Percentiles rank a stretch among this genome's conserved stretches.
phyloP scores from a whole-genome alignment of 23 red algal species.

The Gracilariopsis chorda region DNA sequence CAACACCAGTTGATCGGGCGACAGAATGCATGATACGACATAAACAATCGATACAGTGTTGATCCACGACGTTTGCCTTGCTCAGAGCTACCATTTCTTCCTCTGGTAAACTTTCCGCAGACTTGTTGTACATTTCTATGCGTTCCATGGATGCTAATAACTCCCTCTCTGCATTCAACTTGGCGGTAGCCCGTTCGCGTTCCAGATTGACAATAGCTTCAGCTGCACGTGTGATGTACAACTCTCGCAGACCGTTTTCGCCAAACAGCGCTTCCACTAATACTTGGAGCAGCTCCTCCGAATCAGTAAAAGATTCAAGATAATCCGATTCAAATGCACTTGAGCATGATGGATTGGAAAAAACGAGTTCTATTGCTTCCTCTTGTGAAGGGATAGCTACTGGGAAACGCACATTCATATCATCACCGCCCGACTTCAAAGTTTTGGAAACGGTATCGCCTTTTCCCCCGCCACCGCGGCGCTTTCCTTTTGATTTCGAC shows the following conservation, averaged over 20 bases:
- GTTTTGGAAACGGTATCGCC: neutral
- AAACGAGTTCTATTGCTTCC: slow-evolving; percentile 14
- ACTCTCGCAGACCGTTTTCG: neutral
- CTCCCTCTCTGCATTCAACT: slow-evolving; percentile 32
- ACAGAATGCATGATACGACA: slow-evolving; percentile 39
- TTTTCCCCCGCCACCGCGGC: slow-evolving; percentile 11
- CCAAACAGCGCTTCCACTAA: neutral
- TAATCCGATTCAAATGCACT: slow-evolving; percentile 26
- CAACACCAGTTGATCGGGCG: slow-evolving; percentile 17
- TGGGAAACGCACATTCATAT: neutral
- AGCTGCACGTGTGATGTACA: slow-evolving; percentile 22
- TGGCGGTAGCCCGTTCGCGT: slow-evolving; percentile 32
- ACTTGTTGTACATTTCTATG: slow-evolving; percentile 50
- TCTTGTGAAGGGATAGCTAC: neutral
- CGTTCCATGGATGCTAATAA: slow-evolving; percentile 27
- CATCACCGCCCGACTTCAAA: neutral
- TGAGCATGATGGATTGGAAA: neutral
- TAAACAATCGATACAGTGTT: neutral
- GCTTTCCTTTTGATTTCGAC: slow-evolving; percentile 42
- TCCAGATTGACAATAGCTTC: slow-evolving; percentile 35
- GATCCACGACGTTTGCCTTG: neutral
- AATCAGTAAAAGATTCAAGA: slow-evolving; percentile 29
- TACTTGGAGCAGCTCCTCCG: neutral
- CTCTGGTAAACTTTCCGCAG: neutral
- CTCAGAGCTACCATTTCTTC: slow-evolving; percentile 28